These are phyloP conservation scores for Backusella circina DNA, from an alignment of 192 early-diverging fungal species.

Conservation along the genomic window DNA sequence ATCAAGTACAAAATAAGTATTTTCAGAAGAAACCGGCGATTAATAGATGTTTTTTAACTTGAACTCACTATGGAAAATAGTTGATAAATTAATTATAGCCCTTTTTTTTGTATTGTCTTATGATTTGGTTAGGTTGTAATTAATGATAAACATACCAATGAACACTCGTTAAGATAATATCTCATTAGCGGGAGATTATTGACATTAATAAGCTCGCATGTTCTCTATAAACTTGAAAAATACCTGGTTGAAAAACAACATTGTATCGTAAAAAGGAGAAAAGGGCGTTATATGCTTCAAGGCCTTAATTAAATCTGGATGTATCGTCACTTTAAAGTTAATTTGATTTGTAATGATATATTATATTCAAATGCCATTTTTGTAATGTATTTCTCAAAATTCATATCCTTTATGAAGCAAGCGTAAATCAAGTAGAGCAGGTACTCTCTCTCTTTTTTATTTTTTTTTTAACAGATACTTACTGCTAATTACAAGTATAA, in stretches of 20 bases:
- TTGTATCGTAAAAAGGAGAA: background rate
- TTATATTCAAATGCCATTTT: too few relatives aligned
- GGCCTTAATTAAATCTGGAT: too few relatives aligned
- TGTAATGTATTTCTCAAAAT: background rate
- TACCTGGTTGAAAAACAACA: background rate
- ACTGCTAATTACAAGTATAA: too few relatives aligned
- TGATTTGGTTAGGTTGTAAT: background rate
- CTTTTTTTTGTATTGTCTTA: background rate
- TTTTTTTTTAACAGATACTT: too few relatives aligned
- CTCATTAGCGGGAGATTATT: background rate
- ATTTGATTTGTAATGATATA: background rate
- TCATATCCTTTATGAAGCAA: too few relatives aligned
- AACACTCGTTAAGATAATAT: background rate
- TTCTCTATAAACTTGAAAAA: background rate
- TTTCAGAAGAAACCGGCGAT: background rate
- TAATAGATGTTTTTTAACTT: background rate
- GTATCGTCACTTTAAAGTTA: background rate
- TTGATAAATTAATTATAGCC: background rate
- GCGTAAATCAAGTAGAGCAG: too few relatives aligned
- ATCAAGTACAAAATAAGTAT: too few relatives aligned
- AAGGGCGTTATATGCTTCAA: too few relatives aligned
- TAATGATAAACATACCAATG: background rate
- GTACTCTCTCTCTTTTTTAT: too few relatives aligned
- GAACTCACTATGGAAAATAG: background rate
- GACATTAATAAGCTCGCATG: background rate